These are phyloP conservation scores for Pyrenochaeta sp. DNA, from an alignment of 2,329 filamentous ascomycete species.

Conservation along the genomic window DNA sequence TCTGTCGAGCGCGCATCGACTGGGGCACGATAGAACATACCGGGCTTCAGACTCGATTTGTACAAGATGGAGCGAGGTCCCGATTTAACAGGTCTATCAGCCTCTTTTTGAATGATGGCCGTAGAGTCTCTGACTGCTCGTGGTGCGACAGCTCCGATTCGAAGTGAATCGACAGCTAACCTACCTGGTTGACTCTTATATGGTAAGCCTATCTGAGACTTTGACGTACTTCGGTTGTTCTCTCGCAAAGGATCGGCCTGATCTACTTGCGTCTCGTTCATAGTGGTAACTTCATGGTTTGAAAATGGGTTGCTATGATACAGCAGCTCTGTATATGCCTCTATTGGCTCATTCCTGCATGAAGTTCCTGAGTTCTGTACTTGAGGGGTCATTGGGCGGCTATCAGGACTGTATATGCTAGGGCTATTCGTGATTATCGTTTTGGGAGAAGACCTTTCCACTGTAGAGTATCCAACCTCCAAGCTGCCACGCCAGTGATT, in stretches of 20 bases:
- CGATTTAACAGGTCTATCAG: background rate
- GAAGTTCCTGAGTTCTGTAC: background rate
- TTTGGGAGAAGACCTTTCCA: background rate
- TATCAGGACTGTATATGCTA: background rate
- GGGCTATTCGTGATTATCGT: background rate
- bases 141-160: background rate
- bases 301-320: background rate
- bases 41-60: background rate
- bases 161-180: background rate
- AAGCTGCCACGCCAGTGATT: background rate
- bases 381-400: background rate
- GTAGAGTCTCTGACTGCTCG: background rate
- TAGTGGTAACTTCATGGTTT: background rate
- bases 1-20: background rate
- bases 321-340: constrained; percentile 1
- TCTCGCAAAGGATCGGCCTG: background rate
- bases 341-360: background rate
- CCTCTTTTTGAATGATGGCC: background rate
- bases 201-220: background rate
- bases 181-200: background rate
- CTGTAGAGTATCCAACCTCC: background rate
- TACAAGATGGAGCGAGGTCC: background rate
- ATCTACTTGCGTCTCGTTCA: background rate
- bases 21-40: constrained; percentile 1
- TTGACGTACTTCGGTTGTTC: background rate